Evolutionary conservation across 768 basidiomycete genomes (phyloP).

Genomic region (Podaxis carcinomalis): DNA sequence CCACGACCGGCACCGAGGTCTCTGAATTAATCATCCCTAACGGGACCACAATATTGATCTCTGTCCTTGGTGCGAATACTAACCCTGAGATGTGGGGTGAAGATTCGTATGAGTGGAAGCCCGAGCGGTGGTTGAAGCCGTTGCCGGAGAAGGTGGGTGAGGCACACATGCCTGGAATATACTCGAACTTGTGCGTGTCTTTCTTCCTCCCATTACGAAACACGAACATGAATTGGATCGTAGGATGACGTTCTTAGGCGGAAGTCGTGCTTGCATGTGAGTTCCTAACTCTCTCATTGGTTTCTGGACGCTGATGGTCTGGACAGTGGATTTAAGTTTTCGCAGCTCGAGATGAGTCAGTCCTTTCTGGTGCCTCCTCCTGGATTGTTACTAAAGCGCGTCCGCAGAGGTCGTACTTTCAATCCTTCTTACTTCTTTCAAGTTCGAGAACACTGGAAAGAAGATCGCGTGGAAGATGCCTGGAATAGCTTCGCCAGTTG

Average conservation of each 20-base stretch:
- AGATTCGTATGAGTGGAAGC: constrained; percentile 37
- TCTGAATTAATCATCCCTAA: constrained; percentile 35
- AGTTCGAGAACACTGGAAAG: constrained; percentile 14
- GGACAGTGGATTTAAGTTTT: constrained; percentile 17
- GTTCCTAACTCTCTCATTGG: neutral
- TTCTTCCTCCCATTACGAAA: neutral
- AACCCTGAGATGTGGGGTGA: constrained; percentile 34
- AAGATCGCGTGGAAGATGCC: constrained; percentile 14
- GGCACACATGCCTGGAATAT: constrained; percentile 18
- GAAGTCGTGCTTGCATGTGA: constrained; percentile 15
- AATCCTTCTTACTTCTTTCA: constrained; percentile 2
- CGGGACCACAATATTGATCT: constrained; percentile 35
- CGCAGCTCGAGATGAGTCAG: constrained; percentile 20
- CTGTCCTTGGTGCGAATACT: constrained; percentile 31
- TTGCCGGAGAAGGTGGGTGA: constrained; percentile 25
- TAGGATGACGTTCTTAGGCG: constrained; percentile 18
- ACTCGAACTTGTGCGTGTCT: constrained; percentile 14
- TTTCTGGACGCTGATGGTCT: neutral
- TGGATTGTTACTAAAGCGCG: neutral
- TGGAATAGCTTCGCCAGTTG: constrained; percentile 13
- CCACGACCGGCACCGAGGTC: constrained; percentile 28
- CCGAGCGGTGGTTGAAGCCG: constrained; percentile 36
- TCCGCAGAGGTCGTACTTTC: constrained; percentile 12
- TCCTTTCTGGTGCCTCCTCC: neutral
- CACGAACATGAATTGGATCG: neutral